These are phyloP conservation scores for Chondrus crispus DNA, from an alignment of 23 red algal species.

Conservation along the genomic window DNA sequence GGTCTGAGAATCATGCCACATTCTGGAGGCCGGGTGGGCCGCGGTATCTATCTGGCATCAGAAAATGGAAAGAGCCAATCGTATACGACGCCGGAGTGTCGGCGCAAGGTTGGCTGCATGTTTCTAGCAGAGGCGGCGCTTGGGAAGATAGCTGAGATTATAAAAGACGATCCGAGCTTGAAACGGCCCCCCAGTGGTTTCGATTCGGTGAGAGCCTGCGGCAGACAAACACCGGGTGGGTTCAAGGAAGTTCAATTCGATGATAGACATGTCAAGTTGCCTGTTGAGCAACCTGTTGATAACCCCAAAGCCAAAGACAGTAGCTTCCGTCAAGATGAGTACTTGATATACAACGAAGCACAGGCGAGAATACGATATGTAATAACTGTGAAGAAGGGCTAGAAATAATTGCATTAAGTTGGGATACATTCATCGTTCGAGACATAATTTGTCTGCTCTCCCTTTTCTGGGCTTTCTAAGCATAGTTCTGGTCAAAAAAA, in stretches of 20 bases:
- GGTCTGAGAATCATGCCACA: constrained; percentile 65
- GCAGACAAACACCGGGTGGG: constrained; percentile 3
- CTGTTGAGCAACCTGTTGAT: constrained; percentile 12
- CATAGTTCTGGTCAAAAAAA: too few relatives aligned
- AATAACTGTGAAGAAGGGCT: constrained; percentile 42
- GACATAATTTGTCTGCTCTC: too few relatives aligned
- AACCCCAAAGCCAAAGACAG: constrained; percentile 15
- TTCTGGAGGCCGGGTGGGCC: constrained; percentile 62
- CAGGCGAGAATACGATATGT: constrained; percentile 70
- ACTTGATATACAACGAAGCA: constrained; percentile 61
- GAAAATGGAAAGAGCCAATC: constrained; percentile 46
- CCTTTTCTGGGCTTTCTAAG: too few relatives aligned
- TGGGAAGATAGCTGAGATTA: constrained; percentile 34
- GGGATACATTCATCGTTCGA: too few relatives aligned
- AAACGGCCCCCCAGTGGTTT: constrained; percentile 43
- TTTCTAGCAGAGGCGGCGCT: constrained; percentile 57
- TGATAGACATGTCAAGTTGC: constrained; percentile 23
- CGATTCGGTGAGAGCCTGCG: constrained; percentile 57
- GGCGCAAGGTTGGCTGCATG: constrained; percentile 54
- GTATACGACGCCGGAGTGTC: constrained; percentile 2
- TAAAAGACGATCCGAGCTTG: constrained; percentile 8
- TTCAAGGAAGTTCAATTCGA: constrained; percentile 31
- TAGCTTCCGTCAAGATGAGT: constrained; percentile 68
- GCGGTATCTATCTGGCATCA: constrained; percentile 59
- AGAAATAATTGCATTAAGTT: too few relatives aligned